A percentile compares a stretch with the other conserved stretches of the same genome.
Evolutionary conservation across 2,329 filamentous ascomycete species (phyloP).

Genomic region (Pseudogymnoascus sp.): DNA sequence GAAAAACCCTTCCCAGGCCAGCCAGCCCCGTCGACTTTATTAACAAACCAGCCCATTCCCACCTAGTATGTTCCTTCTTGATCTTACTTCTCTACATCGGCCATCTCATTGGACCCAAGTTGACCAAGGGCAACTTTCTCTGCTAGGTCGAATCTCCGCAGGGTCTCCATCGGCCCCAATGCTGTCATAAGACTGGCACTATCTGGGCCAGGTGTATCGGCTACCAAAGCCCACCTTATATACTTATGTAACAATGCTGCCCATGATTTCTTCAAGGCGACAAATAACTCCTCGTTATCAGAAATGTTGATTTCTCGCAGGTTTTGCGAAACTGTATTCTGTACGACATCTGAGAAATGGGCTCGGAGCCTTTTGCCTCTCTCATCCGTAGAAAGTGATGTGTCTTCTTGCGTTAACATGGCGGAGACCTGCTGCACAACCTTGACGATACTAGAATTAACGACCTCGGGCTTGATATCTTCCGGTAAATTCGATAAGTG

Average conservation of each 20-base stretch:
- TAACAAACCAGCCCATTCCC: not conserved
- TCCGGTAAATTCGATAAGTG: conserved; percentile 9
- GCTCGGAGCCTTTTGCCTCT: conserved; percentile 9
- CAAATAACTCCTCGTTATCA: not conserved
- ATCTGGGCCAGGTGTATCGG: conserved; percentile 43
- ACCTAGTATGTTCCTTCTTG: not conserved
- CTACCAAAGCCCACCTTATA: conserved; percentile 47
- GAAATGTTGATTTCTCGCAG: conserved; percentile 16
- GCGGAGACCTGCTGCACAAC: conserved; percentile 14
- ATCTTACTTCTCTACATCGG: not conserved
- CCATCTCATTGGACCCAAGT: not conserved
- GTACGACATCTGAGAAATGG: conserved; percentile 13
- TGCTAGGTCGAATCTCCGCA: conserved; percentile 29
- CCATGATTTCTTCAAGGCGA: conserved; percentile 22
- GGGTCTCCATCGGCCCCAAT: conserved; percentile 42
- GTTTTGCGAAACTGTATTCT: conserved; percentile 10
- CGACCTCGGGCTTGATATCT: not conserved
- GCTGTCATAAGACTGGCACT: conserved; percentile 45
- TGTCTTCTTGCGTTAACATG: conserved; percentile 1
- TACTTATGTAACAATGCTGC: conserved; percentile 43
- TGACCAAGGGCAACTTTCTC: conserved; percentile 11
- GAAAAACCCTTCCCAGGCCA: not conserved
- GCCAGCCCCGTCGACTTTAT: not conserved
- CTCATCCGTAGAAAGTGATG: conserved; percentile 18
- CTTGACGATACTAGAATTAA: not conserved